Conservation (phyloP, 768 basidiomycete species). For the Coprinellus micaceus region DNA sequence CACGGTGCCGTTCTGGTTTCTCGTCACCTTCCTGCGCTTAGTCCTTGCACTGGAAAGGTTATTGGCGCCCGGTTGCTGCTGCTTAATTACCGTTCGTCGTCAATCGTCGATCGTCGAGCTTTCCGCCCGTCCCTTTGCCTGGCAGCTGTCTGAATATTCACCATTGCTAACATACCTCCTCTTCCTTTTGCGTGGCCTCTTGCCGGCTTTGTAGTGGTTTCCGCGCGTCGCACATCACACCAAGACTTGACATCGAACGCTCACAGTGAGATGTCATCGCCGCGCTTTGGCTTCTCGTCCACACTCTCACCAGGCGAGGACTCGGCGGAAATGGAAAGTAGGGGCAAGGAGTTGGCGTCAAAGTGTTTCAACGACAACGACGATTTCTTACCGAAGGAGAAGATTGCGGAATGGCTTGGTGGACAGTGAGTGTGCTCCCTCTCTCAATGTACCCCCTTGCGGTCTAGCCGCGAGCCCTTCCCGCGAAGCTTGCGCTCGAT, state of each 20-base stretch:
- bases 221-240: slow-evolving; percentile 36
- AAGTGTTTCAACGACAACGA: slow-evolving; percentile 88
- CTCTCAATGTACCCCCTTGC: neutral
- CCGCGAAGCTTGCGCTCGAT: slow-evolving; percentile 6
- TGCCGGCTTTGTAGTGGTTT: slow-evolving; percentile 12
- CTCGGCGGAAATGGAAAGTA: slow-evolving; percentile 50
- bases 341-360: slow-evolving; percentile 69
- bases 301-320: slow-evolving; percentile 31
- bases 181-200: slow-evolving; percentile 2
- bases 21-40: slow-evolving; percentile 3
- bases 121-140: neutral
- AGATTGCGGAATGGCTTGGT: slow-evolving; percentile 96
- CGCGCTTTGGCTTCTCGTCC: slow-evolving; percentile 40
- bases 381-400: slow-evolving; percentile 77
- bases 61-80: neutral
- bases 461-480: neutral
- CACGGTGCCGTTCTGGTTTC: neutral
- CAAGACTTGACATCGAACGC: slow-evolving; percentile 43
- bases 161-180: neutral
- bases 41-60: neutral
- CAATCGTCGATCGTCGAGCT: neutral
- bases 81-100: neutral
- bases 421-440: slow-evolving; percentile 66
- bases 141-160: too few relatives aligned
- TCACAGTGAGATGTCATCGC: slow-evolving; percentile 45